Percentiles rank a stretch among this genome's conserved stretches.
phyloP scores from a whole-genome alignment of 1,284 basidiomycete genomes.

The Leccinum fallax region DNA sequence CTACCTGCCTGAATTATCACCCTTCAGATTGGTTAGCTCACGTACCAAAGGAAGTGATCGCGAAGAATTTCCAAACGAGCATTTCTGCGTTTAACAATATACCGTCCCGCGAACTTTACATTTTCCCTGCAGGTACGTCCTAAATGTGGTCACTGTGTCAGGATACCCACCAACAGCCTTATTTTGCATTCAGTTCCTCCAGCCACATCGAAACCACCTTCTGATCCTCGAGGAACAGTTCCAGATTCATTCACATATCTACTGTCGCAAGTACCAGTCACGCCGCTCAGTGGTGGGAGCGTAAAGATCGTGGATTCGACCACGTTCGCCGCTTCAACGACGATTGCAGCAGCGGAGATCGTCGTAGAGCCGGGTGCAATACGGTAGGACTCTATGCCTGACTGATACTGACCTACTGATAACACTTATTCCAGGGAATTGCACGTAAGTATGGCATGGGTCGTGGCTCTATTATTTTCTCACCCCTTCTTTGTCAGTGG shows the following conservation, averaged over 20 bases:
- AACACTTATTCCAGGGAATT: constrained; percentile 42
- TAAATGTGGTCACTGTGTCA: constrained; percentile 8
- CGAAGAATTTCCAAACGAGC: constrained; percentile 50
- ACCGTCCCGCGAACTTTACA: constrained; percentile 51
- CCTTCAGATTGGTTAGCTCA: constrained; percentile 50
- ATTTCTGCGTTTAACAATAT: constrained; percentile 47
- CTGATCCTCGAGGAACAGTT: constrained; percentile 53
- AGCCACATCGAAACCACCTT: constrained; percentile 46
- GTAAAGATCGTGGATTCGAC: constrained; percentile 62
- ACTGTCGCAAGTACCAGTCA: constrained; percentile 47
- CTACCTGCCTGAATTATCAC: neutral
- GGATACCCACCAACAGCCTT: neutral
- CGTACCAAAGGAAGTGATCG: constrained; percentile 50
- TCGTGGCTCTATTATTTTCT: constrained; percentile 56
- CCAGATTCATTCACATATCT: constrained; percentile 54
- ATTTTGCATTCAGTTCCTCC: constrained; percentile 39
- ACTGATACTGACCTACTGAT: constrained; percentile 35
- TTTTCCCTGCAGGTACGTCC: constrained; percentile 48
- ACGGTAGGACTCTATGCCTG: constrained; percentile 36
- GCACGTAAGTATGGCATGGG: constrained; percentile 41
- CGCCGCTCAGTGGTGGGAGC: constrained; percentile 56
- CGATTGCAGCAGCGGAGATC: constrained; percentile 58
- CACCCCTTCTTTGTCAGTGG: constrained; percentile 44
- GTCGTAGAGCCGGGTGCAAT: constrained; percentile 57
- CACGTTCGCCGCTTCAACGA: constrained; percentile 53